Evolutionary conservation across 345 rosid species (phyloP).

Genomic region (Eucalyptus regnans): DNA sequence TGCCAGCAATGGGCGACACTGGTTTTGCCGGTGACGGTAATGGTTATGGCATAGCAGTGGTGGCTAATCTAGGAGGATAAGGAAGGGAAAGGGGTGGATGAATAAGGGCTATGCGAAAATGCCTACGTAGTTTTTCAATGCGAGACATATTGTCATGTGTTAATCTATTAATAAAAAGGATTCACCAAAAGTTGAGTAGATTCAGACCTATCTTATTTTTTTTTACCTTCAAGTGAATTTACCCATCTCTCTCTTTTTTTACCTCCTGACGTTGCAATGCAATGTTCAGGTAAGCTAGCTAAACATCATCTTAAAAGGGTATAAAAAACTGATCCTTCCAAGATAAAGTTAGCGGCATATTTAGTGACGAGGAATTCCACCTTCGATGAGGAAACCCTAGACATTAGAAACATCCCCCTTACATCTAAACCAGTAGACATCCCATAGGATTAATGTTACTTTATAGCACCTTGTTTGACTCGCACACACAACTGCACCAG

Average conservation of each 20-base stretch:
- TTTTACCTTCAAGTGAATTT: not conserved
- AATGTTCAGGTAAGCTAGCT: not conserved
- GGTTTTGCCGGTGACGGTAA: not conserved
- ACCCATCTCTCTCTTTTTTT: not conserved
- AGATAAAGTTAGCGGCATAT: not conserved
- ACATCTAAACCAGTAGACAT: not conserved
- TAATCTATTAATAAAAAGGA: not conserved
- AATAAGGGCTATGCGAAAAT: not conserved
- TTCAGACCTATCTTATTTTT: not conserved
- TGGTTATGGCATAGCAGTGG: not conserved
- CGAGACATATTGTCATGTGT: not conserved
- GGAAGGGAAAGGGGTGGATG: not conserved
- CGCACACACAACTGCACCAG: not conserved
- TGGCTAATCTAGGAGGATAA: not conserved
- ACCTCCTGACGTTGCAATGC: not conserved
- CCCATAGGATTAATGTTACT: not conserved
- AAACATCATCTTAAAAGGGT: not conserved
- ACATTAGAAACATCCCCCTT: not conserved
- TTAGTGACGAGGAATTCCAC: not conserved
- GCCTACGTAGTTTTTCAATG: not conserved
- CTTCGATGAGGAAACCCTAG: not conserved
- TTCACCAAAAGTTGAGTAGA: not conserved
- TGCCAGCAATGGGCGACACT: not conserved
- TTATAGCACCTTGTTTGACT: not conserved
- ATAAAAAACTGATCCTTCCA: not conserved